Base-by-base conservation (phyloP, 352 stramenopile species). In the Phytophthora pini region DNA sequence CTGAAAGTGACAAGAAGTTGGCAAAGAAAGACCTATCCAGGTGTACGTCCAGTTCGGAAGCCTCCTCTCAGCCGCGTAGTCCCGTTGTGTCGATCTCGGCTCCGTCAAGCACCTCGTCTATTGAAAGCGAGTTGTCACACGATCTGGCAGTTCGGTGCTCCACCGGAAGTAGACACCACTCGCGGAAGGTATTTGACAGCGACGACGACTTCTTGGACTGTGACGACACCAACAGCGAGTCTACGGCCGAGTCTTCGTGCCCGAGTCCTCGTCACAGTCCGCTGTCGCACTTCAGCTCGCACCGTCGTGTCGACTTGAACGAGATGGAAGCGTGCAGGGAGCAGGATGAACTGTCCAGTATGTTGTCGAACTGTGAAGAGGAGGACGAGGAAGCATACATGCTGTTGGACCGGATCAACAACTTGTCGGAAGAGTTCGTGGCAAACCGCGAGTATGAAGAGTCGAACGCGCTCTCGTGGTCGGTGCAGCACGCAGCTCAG, bases 191-290 rank as follows among this genome's bases (percentile, higher is more conserved):
- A 5, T 20, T 74, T 5, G 73, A 78, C 29, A 74, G 61, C 31
- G 81, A 90, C 46, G 82, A 90, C 56, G 81, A 90, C 24, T 77
- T 73, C 15, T 85, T 90, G 15, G 82, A 93, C 43, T 88, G 72
- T 26, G 84, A 93, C 39, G 84, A 91, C 41, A 91, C 82, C 4
- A 88, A 87, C 56, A 93, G 84, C 20, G 84, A 90, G 39, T 91
- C 82, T 17, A 91, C 82, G 1, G 79, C 79, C 1, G 84, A 90
- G 36, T 93, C 84, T 15, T 93, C 84, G 52, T 93, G 80, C 22
- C 70, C 81, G 9, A 93, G 84, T 70, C 84, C 82, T 45, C 82
- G 75, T 1, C 80, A 87, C 48, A 78, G 61, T 32, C 69, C 77
- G 5, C 39, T 78, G 1, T 56, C 66, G 2, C 49, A 69, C 4